phyloP scores from a whole-genome alignment of 2,329 filamentous ascomycete species.

The Thermomyces lanuginosus region DNA sequence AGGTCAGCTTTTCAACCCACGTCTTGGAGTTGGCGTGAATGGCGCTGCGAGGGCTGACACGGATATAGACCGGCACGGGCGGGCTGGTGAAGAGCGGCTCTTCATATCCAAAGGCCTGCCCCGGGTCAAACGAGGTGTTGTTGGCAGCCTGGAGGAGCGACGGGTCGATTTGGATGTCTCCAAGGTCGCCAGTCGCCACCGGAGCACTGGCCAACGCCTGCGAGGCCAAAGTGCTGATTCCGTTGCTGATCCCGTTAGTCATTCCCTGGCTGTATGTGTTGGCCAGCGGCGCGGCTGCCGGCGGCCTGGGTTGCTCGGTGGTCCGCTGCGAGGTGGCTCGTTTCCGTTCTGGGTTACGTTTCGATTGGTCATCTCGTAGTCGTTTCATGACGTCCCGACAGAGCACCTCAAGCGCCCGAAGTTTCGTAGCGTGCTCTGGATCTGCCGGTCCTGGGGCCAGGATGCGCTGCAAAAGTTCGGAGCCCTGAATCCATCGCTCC shows the following conservation, averaged over 20 bases:
- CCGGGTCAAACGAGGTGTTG: slow-evolving; percentile 27
- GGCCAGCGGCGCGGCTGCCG: too few relatives aligned
- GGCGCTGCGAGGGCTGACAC: slow-evolving; percentile 49
- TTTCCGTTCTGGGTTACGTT: slow-evolving; percentile 35
- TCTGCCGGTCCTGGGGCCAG: slow-evolving; percentile 37
- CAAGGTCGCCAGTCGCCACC: slow-evolving; percentile 23
- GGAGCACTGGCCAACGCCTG: slow-evolving; percentile 28
- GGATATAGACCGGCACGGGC: slow-evolving; percentile 48
- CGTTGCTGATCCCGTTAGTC: slow-evolving; percentile 15
- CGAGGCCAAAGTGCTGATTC: slow-evolving; percentile 28
- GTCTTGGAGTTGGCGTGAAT: slow-evolving; percentile 31
- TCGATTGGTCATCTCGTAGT: slow-evolving; percentile 49
- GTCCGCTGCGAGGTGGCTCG: slow-evolving; percentile 12
- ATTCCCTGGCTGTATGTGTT: slow-evolving; percentile 13
- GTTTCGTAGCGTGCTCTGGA: slow-evolving; percentile 37
- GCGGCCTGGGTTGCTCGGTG: slow-evolving; percentile 9
- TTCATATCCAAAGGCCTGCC: slow-evolving; percentile 19
- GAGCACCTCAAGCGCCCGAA: slow-evolving; percentile 52
- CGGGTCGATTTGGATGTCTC: slow-evolving; percentile 47
- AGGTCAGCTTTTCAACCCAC: slow-evolving; percentile 50
- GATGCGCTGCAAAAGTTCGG: slow-evolving; percentile 38
- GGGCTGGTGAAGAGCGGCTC: slow-evolving; percentile 19
- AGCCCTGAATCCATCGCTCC: slow-evolving; percentile 47
- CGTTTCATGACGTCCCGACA: slow-evolving; percentile 66
- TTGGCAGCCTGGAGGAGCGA: slow-evolving; percentile 43